These are phyloP conservation scores for Tricholoma flavovirens DNA, from an alignment of 768 basidiomycete species.

Conservation along the genomic window DNA sequence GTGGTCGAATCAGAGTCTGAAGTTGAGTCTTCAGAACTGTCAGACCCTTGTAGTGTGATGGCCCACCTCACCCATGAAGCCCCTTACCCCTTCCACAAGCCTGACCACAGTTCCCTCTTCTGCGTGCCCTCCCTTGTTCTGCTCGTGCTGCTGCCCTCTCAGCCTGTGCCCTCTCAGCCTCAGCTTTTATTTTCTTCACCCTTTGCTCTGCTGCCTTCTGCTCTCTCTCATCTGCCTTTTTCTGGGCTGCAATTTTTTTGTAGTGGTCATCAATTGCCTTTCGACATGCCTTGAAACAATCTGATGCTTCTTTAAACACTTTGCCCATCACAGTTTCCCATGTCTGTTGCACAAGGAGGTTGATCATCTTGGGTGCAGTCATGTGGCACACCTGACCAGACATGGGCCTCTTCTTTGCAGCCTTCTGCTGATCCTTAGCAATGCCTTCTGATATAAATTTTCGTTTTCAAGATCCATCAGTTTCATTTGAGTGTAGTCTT, in stretches of 20 bases:
- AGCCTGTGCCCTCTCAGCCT: no score
- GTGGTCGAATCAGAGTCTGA: no score
- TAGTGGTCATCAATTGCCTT: neutral
- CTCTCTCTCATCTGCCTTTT: neutral
- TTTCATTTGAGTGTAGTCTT: neutral
- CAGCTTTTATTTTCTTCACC: neutral
- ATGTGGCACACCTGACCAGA: no score
- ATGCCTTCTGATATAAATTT: neutral
- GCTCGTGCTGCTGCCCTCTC: no score
- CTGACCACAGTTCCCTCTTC: no score
- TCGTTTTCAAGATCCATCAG: neutral
- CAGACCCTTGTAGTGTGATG: no score
- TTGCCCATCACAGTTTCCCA: neutral
- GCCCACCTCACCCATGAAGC: no score
- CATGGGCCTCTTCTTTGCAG: neutral
- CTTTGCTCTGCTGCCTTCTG: neutral
- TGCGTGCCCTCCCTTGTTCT: no score
- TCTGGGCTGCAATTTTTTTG: neutral
- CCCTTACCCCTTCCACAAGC: no score
- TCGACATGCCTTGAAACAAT: neutral
- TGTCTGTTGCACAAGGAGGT: neutral
- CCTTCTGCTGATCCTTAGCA: neutral
- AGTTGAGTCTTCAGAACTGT: no score
- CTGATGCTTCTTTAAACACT: no score
- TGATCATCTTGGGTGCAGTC: no score